Base-by-base conservation (phyloP, 2,329 filamentous ascomycete genomes). In the Trichophyton rubrum region DNA sequence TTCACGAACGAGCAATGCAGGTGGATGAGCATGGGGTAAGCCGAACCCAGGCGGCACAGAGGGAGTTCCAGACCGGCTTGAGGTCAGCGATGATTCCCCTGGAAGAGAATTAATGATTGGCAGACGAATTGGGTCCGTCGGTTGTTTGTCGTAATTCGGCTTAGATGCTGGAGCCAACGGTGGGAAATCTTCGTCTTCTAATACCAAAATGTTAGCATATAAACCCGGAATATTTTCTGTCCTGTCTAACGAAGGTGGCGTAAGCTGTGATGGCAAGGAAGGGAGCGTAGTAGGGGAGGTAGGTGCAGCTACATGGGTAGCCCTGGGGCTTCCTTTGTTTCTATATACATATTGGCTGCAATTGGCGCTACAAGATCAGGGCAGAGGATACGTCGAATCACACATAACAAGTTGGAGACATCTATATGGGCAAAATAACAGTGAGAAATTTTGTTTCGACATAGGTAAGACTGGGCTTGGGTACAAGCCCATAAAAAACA, bases 141-240 rank as follows among this genome's bases (percentile, higher is more conserved):
- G 30, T 13, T 45, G 57, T 22, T 59, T 59, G 17, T 67, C 70
- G 53, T 74, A 72, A n/a, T 72, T 74, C n/a, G 68, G 59, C 11
- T 71, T 67, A 7, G 67, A 65, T n/a, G 67, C 68, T 22, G 66
- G 62, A 38, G 70, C 75, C 22, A 79, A 68, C 56, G 76, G 77
- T 30, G 77, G 76, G 55, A 79, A 79, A 15, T 79, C 75, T 66
- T 77, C 72, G 63, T 76, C 76, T 73, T 70, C 67, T 67, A 62
- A 62, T 33, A 41, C 59, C 27, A 60, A 33, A 33, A 41, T 35
- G 67, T 74, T 66, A 75, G 72, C 68, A 63, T 62, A 62, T 22
- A 3, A 57, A 22, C 20, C 11, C 5, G 24, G 20, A n/a, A 33
- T 30, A 65, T 30, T 58, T 58, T 60, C 40, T 43, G 3, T 58